Conservation (phyloP, 257 asterid genomes). For the Nyctanthes arbortristis region DNA sequence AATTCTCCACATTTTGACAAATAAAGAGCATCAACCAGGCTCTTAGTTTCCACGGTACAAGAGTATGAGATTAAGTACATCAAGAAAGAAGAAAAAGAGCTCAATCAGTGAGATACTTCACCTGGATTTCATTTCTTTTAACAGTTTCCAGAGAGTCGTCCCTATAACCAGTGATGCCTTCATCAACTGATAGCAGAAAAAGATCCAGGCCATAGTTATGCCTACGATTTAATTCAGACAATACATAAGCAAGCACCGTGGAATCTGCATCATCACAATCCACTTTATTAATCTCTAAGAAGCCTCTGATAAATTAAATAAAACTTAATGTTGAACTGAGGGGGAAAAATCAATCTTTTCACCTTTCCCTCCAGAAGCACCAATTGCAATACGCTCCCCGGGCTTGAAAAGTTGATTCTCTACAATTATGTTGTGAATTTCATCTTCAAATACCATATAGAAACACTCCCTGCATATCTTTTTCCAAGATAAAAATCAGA, state of each 20-base stretch:
- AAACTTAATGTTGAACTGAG: background rate
- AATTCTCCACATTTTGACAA: no score
- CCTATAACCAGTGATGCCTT: conserved; percentile 97
- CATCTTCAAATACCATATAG: conserved; percentile 78
- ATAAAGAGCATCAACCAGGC: no score
- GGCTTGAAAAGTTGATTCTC: conserved; percentile 80
- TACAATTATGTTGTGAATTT: conserved; percentile 76
- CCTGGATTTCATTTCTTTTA: conserved; percentile 97
- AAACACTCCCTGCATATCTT: conserved; percentile 96
- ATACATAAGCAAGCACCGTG: conserved; percentile 92
- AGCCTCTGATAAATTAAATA: background rate
- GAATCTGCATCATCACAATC: conserved; percentile 61
- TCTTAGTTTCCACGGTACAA: background rate
- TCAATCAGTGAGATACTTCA: conserved; percentile 15
- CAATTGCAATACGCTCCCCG: conserved; percentile 91
- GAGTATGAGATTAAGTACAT: background rate
- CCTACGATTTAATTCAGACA: conserved; percentile 81
- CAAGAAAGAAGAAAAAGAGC: background rate
- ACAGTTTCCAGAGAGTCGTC: conserved; percentile 99
- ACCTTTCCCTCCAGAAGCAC: conserved; percentile 99
- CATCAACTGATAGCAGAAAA: conserved; percentile 91
- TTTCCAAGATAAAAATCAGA: background rate
- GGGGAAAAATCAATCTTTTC: background rate
- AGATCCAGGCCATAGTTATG: conserved; percentile 89
- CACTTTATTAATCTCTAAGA: conserved; percentile 8